Base-by-base conservation (phyloP, 164 flowering plant species). In the Vitis rotundifolia region DNA sequence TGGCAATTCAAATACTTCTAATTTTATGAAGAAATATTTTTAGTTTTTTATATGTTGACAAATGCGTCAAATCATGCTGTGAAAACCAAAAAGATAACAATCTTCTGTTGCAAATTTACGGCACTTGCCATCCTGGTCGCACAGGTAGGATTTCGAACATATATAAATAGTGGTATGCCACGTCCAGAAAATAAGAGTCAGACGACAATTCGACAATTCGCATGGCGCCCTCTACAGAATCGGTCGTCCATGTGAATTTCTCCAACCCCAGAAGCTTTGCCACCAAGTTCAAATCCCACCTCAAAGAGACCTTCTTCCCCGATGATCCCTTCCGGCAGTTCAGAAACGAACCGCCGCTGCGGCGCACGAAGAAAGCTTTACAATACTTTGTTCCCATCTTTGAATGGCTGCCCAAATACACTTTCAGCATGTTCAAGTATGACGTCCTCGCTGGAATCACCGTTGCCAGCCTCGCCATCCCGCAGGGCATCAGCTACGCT, bases 401-500 rank as follows among this genome's bases (percentile, higher is more conserved):
- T 48, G 86, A 89, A 49, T 93, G 96, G 96, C 73, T 80, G 0
- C 90, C 90, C 1, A 70, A 62, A 0, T 90, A 88, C 78, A 79
- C 68, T 63, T 60, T 90, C 0, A 10, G 50, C 0, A 12, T 76
- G 15, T 79, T 90, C 29, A 54, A 72, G 7, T 81, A 70, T 52
- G 96, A 90, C 55, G 0, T 90, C 9, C 80, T 90, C 19, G 79
- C 96, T 16, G 96, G 93, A 0, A 71, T 90, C 78, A 89, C 96
- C 75, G 89, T 88, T 15, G 87, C 96, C 47, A 87, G 90, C 76
- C 86, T 90, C 52, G 92, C 92, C 58, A 84, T 90, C 51, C 94
- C 92, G 28, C 92, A 89, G 51, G 92, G 92, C 11, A 90, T 90
- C 74, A 88, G 93, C 75, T 89, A 90, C 56, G 96, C 96, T 3